phyloP scores from a whole-genome alignment of 257 asterid species.

The Echites panduratus region DNA sequence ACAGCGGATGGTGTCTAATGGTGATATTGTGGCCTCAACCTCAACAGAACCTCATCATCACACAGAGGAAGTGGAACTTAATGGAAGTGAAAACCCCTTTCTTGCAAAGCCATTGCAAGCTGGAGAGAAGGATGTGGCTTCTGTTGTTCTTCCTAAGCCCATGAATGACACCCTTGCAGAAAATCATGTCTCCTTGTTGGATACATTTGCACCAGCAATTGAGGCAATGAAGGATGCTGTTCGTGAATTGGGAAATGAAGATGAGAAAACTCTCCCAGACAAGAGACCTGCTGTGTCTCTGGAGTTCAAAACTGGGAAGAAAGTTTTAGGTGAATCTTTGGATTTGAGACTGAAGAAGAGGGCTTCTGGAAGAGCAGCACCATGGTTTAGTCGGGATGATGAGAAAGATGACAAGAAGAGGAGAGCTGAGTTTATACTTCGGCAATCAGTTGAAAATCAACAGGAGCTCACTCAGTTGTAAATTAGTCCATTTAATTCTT shows the following conservation, averaged over 20 bases:
- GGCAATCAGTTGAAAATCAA: slow-evolving; percentile 70
- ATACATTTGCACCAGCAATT: slow-evolving; percentile 89
- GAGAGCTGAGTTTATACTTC: slow-evolving; percentile 71
- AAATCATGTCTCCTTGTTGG: slow-evolving; percentile 56
- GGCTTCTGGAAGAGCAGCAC: slow-evolving; percentile 40
- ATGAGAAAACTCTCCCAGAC: slow-evolving; percentile 41
- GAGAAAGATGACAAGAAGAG: slow-evolving; percentile 90
- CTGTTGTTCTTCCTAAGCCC: slow-evolving; percentile 41
- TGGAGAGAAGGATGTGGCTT: slow-evolving; percentile 42
- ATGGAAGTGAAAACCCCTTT: slow-evolving; percentile 38
- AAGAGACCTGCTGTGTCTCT: slow-evolving; percentile 60
- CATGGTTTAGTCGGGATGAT: slow-evolving; percentile 71
- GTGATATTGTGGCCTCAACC: slow-evolving; percentile 45
- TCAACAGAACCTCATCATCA: slow-evolving; percentile 35
- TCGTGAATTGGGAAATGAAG: slow-evolving; percentile 52
- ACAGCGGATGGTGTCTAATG: slow-evolving; percentile 66
- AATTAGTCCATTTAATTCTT: slow-evolving; percentile 48
- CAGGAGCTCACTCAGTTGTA: slow-evolving; percentile 85
- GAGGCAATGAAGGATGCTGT: slow-evolving; percentile 85
- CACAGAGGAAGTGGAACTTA: slow-evolving; percentile 21
- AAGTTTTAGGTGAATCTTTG: slow-evolving; percentile 66
- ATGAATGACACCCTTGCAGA: slow-evolving; percentile 25
- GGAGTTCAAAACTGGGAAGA: slow-evolving; percentile 69
- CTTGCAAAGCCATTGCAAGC: slow-evolving; percentile 40
- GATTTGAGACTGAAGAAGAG: slow-evolving; percentile 75